These are phyloP conservation scores for Auriscalpium orientale DNA, from an alignment of 768 basidiomycete species.

Conservation along the genomic window DNA sequence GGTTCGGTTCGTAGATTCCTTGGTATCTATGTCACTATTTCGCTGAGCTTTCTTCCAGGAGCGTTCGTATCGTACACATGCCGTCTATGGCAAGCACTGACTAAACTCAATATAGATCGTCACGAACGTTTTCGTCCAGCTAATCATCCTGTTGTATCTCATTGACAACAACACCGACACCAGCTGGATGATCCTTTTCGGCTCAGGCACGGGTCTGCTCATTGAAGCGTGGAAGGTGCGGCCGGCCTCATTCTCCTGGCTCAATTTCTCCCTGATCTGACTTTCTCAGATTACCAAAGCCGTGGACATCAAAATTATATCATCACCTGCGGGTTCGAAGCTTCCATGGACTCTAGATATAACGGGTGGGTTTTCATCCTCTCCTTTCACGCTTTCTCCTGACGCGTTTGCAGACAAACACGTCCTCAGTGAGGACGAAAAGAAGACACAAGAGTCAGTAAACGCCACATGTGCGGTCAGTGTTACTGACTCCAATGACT, in stretches of 20 bases:
- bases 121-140: constrained; percentile 91
- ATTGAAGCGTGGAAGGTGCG: constrained; percentile 93
- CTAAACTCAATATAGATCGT: constrained; percentile 44
- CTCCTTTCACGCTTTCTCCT: constrained; percentile 10
- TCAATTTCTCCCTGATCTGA: neutral
- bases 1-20: constrained; percentile 51
- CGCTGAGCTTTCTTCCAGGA: too few species aligned
- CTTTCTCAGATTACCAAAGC: constrained; percentile 70
- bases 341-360: constrained; percentile 79
- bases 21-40: neutral
- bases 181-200: constrained; percentile 94
- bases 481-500: too few species aligned
- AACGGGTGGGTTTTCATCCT: constrained; percentile 46
- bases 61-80: too few species aligned
- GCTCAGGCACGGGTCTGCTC: constrained; percentile 72
- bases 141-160: constrained; percentile 85
- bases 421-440: constrained; percentile 92
- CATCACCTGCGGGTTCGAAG: constrained; percentile 51
- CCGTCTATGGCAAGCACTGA: neutral
- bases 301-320: constrained; percentile 71
- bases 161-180: constrained; percentile 95
- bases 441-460: constrained; percentile 92
- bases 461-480: neutral
- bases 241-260: neutral
- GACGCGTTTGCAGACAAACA: constrained; percentile 66